Conservation (phyloP, 1,284 basidiomycete species). For the Boletus chippewaensis region DNA sequence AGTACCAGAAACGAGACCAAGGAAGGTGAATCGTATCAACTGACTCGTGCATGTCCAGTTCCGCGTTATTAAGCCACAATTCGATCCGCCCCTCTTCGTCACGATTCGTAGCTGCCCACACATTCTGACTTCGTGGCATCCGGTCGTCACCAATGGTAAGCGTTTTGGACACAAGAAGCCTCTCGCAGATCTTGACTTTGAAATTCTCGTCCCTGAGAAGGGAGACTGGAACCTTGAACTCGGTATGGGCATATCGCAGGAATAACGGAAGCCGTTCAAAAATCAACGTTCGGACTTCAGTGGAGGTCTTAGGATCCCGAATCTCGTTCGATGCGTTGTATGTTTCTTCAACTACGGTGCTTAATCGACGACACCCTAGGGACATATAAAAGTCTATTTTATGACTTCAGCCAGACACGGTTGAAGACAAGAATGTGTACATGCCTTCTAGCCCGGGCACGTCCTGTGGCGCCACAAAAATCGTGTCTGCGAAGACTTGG, state of each 20-base stretch:
- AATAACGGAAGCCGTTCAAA: conserved; percentile 90
- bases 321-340: conserved; percentile 54
- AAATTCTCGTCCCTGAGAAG: background rate
- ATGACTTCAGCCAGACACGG: background rate
- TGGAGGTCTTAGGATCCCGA: conserved; percentile 34
- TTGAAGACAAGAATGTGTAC: background rate
- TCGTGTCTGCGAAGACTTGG: conserved; percentile 4
- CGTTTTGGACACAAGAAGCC: conserved; percentile 5
- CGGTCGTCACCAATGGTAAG: background rate
- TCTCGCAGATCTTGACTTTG: conserved; percentile 1
- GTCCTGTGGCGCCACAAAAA: conserved; percentile 8
- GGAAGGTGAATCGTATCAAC: conserved; percentile 27
- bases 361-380: conserved; percentile 66
- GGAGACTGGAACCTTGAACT: conserved; percentile 29
- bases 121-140: background rate
- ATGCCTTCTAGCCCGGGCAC: background rate
- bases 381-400: conserved; percentile 52
- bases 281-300: conserved; percentile 52
- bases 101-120: conserved; percentile 1
- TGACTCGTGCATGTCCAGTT: conserved; percentile 84
- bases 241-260: conserved; percentile 68
- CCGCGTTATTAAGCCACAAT: conserved; percentile 25
- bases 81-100: background rate
- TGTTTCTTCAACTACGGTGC: conserved; percentile 65
- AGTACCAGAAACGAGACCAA: background rate